Conservation (phyloP, 208 protist genomes). For the Angomonas desouzai region DNA sequence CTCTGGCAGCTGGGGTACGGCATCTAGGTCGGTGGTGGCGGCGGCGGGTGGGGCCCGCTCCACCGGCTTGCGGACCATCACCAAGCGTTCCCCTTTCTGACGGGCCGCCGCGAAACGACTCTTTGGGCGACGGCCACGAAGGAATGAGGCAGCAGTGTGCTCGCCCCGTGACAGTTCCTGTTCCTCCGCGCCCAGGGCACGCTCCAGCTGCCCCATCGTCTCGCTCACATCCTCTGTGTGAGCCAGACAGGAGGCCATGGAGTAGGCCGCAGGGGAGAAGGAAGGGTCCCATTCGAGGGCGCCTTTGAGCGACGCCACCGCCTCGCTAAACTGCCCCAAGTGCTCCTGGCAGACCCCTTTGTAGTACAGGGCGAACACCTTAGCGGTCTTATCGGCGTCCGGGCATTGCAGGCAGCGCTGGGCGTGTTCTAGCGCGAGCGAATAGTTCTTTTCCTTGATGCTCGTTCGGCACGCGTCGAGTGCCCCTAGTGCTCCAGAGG, state of each 20-base stretch:
- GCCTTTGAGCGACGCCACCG: not conserved
- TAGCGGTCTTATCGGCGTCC: too few species aligned
- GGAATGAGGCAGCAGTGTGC: not conserved
- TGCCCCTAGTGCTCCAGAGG: not conserved
- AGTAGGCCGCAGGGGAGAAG: conserved; percentile 61
- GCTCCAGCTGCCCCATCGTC: conserved; percentile 81
- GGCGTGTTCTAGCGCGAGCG: not conserved
- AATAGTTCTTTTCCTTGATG: not conserved
- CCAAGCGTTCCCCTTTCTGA: conserved; percentile 14
- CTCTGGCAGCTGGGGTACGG: not conserved
- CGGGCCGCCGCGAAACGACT: conserved; percentile 19
- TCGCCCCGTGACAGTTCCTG: not conserved
- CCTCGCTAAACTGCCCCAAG: not conserved
- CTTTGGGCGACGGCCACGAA: conserved; percentile 2
- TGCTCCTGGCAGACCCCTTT: not conserved
- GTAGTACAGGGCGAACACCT: not conserved
- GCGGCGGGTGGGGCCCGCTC: not conserved
- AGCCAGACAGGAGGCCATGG: conserved; percentile 70
- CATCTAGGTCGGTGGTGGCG: not conserved
- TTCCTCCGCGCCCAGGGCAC: conserved; percentile 49
- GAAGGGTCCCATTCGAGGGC: conserved; percentile 24
- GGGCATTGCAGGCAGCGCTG: not conserved
- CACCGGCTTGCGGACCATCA: not conserved
- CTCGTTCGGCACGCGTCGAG: not conserved
- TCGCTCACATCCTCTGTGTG: conserved; percentile 54